Percentiles rank a stretch among this genome's conserved stretches.
These are phyloP conservation scores for Globisporangium heterothallicum DNA, from an alignment of 352 stramenopile genomes.

Conservation along the genomic window DNA sequence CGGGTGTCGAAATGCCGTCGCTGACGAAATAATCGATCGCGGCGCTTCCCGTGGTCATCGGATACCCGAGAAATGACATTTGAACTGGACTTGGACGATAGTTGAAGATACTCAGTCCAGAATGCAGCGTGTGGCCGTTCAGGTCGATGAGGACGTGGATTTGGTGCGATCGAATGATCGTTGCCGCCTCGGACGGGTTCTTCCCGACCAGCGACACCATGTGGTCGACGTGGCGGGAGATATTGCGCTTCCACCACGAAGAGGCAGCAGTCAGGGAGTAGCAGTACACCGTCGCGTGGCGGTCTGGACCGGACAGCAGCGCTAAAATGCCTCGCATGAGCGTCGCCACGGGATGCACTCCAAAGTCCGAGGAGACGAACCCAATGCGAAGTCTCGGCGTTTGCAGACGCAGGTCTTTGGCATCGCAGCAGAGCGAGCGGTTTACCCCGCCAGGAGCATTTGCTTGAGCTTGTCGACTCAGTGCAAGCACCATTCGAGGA, in stretches of 20 bases:
- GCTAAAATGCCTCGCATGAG: constrained; percentile 61
- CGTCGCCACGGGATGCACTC: constrained; percentile 67
- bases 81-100: constrained; percentile 64
- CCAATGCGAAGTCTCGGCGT: constrained; percentile 40
- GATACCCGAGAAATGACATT: constrained; percentile 71
- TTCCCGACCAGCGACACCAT: constrained; percentile 66
- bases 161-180: constrained; percentile 37
- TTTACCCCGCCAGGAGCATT: not conserved
- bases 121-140: constrained; percentile 81
- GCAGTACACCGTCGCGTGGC: constrained; percentile 52
- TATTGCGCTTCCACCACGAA: constrained; percentile 83
- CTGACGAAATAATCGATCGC: constrained; percentile 69
- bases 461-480: constrained; percentile 8
- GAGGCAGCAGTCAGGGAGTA: constrained; percentile 51
- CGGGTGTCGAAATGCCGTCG: constrained; percentile 47
- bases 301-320: constrained; percentile 27
- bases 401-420: constrained; percentile 16
- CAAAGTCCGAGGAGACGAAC: constrained; percentile 83
- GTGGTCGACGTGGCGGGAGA: constrained; percentile 54
- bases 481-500: constrained; percentile 16
- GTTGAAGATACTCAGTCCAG: constrained; percentile 55
- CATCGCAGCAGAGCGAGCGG: constrained; percentile 16
- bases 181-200: constrained; percentile 38
- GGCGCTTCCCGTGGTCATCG: constrained; percentile 54
- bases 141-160: constrained; percentile 81